phyloP scores from a whole-genome alignment of 2,329 filamentous ascomycete species.

The Colletotrichum sp. region DNA sequence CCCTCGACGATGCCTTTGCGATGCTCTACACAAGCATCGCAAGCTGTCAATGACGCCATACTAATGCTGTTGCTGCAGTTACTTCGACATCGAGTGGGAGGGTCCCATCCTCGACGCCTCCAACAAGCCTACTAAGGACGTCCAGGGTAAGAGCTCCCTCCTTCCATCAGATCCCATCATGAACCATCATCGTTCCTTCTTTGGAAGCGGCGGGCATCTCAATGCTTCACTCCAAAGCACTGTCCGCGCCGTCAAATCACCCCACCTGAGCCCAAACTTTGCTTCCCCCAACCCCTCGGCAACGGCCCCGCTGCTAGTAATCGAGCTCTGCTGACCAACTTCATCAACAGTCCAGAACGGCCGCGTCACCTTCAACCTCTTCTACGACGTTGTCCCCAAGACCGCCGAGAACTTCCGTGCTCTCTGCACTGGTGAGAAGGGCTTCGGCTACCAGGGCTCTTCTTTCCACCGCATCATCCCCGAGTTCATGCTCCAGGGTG shows the following conservation, averaged over 20 bases:
- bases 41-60: conserved; percentile 18
- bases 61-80: conserved; percentile 45
- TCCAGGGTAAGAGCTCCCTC: conserved; percentile 60
- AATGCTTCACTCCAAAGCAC: background rate
- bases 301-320: background rate
- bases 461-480: conserved; percentile 94
- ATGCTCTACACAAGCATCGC: background rate
- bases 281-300: background rate
- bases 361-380: conserved; percentile 90
- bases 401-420: conserved; percentile 85
- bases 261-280: conserved; percentile 6
- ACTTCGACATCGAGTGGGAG: conserved; percentile 76
- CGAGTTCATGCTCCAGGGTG: conserved; percentile 94
- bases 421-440: conserved; percentile 82
- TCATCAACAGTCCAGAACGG: conserved; percentile 67
- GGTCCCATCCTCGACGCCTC: conserved; percentile 72
- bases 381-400: conserved; percentile 84
- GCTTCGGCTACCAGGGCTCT: conserved; percentile 82
- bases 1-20: background rate
- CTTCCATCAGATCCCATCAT: conserved; percentile 21
- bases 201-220: background rate
- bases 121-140: conserved; percentile 55
- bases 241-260: background rate
- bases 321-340: conserved; percentile 9
- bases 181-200: background rate